Percentiles rank a stretch among this genome's conserved stretches.
Evolutionary conservation across 176 grass and related monocot genomes (phyloP).

Genomic region (Ensete glaucum): DNA sequence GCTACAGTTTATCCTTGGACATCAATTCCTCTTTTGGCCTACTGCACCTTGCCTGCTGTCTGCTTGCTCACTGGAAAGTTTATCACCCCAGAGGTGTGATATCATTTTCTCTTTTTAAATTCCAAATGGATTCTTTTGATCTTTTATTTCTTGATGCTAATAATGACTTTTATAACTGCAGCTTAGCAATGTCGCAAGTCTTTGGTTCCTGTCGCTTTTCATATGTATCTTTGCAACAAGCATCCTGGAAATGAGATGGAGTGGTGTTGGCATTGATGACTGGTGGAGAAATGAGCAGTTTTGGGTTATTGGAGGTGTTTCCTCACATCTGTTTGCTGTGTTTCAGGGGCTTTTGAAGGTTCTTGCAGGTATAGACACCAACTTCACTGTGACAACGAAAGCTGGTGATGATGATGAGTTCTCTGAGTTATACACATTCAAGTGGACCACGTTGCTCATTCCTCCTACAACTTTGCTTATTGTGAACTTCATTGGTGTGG

Average conservation of each 20-base stretch:
- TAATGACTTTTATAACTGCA: not conserved
- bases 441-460: conserved; percentile 57
- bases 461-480: conserved; percentile 44
- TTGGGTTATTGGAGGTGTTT: conserved; percentile 64
- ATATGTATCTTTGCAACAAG: conserved; percentile 55
- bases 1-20: conserved; percentile 12
- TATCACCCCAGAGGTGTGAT: conserved; percentile 9
- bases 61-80: conserved; percentile 16
- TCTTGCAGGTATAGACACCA: conserved; percentile 57
- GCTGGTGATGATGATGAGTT: conserved; percentile 52
- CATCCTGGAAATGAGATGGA: conserved; percentile 72
- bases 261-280: conserved; percentile 52
- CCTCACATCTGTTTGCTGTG: conserved; percentile 50
- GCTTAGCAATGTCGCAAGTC: conserved; percentile 51
- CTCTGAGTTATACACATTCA: conserved; percentile 60
- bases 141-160: not conserved
- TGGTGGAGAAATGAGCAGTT: conserved; percentile 79
- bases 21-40: conserved; percentile 11
- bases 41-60: conserved; percentile 9
- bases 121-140: not conserved
- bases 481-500: conserved; percentile 52
- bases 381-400: conserved; percentile 60
- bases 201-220: conserved; percentile 69
- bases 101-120: not conserved
- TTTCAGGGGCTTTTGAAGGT: conserved; percentile 62